Evolutionary conservation across 106 monocot genomes (phyloP).

Genomic region (Platanthera guangdongensis): DNA sequence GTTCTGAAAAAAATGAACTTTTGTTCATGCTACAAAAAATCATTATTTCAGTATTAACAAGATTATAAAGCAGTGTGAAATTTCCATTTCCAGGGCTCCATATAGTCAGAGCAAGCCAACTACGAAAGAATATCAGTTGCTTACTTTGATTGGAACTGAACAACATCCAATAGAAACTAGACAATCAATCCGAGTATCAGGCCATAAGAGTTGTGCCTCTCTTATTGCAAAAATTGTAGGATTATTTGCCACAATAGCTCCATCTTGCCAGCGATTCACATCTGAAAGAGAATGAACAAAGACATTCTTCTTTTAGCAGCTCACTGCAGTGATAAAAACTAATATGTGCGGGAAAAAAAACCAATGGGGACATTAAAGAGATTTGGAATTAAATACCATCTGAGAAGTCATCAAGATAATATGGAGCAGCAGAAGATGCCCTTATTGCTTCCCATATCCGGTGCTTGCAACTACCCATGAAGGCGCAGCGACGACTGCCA

Average conservation of each 20-base stretch:
- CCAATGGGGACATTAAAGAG: constrained; percentile 2
- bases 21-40: not conserved
- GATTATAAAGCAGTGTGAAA: not conserved
- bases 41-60: not conserved
- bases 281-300: constrained; percentile 31
- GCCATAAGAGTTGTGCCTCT: constrained; percentile 98
- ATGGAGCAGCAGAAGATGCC: constrained; percentile 98
- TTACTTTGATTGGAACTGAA: constrained; percentile 87
- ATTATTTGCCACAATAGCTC: constrained; percentile 98
- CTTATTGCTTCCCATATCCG: constrained; percentile 94
- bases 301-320: not conserved
- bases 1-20: constrained; percentile 5
- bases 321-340: constrained; percentile 4
- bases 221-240: constrained; percentile 95
- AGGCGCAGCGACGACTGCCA: constrained; percentile 54
- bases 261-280: constrained; percentile 97
- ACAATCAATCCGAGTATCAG: constrained; percentile 81
- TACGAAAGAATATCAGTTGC: constrained; percentile 3
- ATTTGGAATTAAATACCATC: constrained; percentile 48
- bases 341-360: not conserved
- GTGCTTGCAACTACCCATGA: constrained; percentile 95
- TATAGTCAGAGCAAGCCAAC: not conserved
- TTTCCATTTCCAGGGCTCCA: not conserved
- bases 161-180: constrained; percentile 93
- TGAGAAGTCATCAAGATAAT: constrained; percentile 98